Conservation (phyloP, 805 yeast genomes). For the Monosporozyma servazzii region DNA sequence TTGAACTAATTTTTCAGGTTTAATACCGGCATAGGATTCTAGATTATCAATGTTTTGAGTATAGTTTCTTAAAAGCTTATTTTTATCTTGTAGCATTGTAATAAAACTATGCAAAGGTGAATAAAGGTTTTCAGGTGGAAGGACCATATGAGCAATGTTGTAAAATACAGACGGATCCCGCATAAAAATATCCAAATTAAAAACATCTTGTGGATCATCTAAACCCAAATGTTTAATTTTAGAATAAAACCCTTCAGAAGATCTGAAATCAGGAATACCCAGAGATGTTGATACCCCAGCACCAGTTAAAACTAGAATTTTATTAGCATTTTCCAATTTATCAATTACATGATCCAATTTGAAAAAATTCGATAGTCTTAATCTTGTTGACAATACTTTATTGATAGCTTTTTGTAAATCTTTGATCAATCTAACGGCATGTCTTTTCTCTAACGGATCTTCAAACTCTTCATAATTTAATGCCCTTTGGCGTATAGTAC, state of each 20-base stretch:
- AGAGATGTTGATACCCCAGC: constrained; percentile 88
- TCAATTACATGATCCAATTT: constrained; percentile 51
- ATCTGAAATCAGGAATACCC: constrained; percentile 89
- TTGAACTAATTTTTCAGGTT: constrained; percentile 60
- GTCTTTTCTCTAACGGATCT: constrained; percentile 36
- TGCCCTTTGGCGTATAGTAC: background rate
- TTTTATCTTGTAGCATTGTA: constrained; percentile 60
- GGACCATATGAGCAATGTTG: constrained; percentile 73
- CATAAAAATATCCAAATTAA: constrained; percentile 60
- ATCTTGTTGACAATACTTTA: constrained; percentile 48
- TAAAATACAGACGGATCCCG: constrained; percentile 75
- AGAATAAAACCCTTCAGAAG: constrained; percentile 77
- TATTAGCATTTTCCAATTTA: constrained; percentile 45
- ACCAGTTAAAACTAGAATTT: constrained; percentile 72
- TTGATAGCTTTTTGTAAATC: constrained; percentile 56
- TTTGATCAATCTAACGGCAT: constrained; percentile 39
- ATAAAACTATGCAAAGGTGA: constrained; percentile 82
- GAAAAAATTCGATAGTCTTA: constrained; percentile 43
- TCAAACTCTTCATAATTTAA: constrained; percentile 20
- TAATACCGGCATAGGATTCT: constrained; percentile 72
- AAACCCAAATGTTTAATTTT: constrained; percentile 58
- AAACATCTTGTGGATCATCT: constrained; percentile 85
- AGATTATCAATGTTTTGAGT: constrained; percentile 88
- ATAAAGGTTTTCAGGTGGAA: constrained; percentile 60
- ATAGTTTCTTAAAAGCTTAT: constrained; percentile 71